Conservation (phyloP, 345 rosid species). For the Barbarea vulgaris region DNA sequence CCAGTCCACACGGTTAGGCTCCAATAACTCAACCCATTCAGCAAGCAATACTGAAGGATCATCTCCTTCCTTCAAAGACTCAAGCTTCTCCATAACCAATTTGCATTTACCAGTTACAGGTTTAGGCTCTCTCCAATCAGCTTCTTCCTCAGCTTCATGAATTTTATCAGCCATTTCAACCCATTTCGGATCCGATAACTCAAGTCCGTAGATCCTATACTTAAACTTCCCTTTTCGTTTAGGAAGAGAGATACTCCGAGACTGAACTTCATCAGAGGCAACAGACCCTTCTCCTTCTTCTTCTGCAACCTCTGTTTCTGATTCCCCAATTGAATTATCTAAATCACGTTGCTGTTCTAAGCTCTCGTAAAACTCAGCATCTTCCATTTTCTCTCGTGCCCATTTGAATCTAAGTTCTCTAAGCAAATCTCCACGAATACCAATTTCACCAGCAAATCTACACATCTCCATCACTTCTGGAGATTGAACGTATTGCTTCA, state of each 20-base stretch:
- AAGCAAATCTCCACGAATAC: constrained; percentile 83
- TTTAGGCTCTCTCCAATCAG: constrained; percentile 74
- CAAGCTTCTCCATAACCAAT: constrained; percentile 66
- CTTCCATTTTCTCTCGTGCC: constrained; percentile 90
- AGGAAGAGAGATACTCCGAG: constrained; percentile 60
- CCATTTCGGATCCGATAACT: constrained; percentile 85
- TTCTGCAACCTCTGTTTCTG: constrained; percentile 38
- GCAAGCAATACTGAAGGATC: constrained; percentile 67
- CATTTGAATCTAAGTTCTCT: constrained; percentile 91
- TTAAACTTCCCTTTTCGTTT: constrained; percentile 82
- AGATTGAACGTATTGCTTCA: constrained; percentile 70
- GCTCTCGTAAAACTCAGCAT: constrained; percentile 65
- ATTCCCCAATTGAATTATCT: constrained; percentile 39
- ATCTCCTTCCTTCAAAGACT: constrained; percentile 61
- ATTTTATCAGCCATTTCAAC: constrained; percentile 68
- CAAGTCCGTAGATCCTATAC: constrained; percentile 92
- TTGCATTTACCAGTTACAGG: constrained; percentile 73
- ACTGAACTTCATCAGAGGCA: constrained; percentile 39
- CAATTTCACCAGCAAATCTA: constrained; percentile 86
- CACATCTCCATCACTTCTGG: constrained; percentile 84
- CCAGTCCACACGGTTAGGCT: constrained; percentile 89
- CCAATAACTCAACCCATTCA: constrained; percentile 76
- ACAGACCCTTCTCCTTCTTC: constrained; percentile 25
- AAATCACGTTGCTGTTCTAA: constrained; percentile 53
- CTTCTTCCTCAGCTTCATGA: constrained; percentile 63